Evolutionary conservation across 208 protist genomes (phyloP).

Genomic region (Crithidia mellificae): DNA sequence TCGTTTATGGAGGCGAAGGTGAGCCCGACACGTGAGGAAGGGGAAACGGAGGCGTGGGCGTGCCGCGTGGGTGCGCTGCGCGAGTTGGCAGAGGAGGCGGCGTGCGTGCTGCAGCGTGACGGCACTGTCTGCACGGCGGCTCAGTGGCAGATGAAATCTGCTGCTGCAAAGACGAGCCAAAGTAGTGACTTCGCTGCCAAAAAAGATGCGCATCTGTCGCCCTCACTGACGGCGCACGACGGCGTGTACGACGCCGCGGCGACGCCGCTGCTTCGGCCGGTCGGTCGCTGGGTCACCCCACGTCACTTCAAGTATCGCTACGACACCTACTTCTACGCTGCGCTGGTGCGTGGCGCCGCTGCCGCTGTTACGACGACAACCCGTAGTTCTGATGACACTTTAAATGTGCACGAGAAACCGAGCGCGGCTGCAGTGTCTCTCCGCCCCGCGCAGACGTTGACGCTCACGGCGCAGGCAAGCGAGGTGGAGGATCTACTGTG

Average conservation of each 20-base stretch:
- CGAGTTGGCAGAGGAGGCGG: conserved; percentile 56
- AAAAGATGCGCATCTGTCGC: too few relatives aligned
- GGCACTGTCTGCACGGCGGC: conserved; percentile 12
- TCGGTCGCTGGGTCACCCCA: conserved; percentile 63
- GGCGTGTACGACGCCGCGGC: conserved; percentile 24
- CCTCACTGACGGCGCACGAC: too few relatives aligned
- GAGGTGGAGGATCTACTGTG: conserved; percentile 54
- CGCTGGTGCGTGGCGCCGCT: conserved; percentile 13
- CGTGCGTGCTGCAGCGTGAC: conserved; percentile 40
- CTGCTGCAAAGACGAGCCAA: too few relatives aligned
- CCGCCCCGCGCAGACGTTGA: conserved; percentile 27
- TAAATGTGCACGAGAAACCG: too few relatives aligned
- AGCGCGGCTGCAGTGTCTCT: too few relatives aligned
- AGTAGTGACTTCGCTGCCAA: too few relatives aligned
- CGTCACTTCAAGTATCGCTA: conserved; percentile 46
- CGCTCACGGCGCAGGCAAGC: conserved; percentile 32
- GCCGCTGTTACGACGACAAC: conserved; percentile 1
- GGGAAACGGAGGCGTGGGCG: conserved; percentile 26
- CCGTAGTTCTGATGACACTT: too few relatives aligned
- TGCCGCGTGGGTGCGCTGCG: conserved; percentile 46
- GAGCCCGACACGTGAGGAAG: background rate
- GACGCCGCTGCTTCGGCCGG: conserved; percentile 23
- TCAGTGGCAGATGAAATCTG: conserved; percentile 11
- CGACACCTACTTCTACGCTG: conserved; percentile 59
- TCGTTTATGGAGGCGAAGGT: conserved; percentile 20